Evolutionary conservation across 2,329 filamentous ascomycete species (phyloP).

Genomic region (Exophiala viscosa): DNA sequence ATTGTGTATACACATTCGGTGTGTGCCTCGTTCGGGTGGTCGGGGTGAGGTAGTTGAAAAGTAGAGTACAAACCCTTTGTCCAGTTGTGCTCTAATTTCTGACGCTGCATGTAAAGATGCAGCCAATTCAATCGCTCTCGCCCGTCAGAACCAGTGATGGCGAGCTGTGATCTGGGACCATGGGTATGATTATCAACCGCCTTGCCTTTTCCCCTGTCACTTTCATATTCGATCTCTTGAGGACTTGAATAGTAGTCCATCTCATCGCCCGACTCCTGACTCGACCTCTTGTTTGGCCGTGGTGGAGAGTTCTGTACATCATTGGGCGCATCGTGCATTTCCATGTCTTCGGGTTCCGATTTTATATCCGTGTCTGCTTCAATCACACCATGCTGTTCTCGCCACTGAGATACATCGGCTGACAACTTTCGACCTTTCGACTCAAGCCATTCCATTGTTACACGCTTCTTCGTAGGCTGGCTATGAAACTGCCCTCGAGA

Average conservation of each 20-base stretch:
- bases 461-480: slow-evolving; percentile 53
- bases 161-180: slow-evolving; percentile 33
- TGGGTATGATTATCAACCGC: slow-evolving; percentile 10
- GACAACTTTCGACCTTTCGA: slow-evolving; percentile 30
- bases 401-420: slow-evolving; percentile 37
- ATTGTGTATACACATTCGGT: slow-evolving; percentile 92
- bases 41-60: slow-evolving; percentile 86
- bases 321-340: slow-evolving; percentile 39
- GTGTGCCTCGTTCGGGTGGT: slow-evolving; percentile 76
- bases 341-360: slow-evolving; percentile 40
- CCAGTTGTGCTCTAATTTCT: slow-evolving; percentile 87
- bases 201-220: background rate
- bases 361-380: slow-evolving; percentile 41
- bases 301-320: slow-evolving; percentile 22
- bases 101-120: slow-evolving; percentile 84
- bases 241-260: slow-evolving; percentile 21
- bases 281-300: slow-evolving; percentile 25
- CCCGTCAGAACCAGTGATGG: slow-evolving; percentile 34
- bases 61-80: slow-evolving; percentile 74
- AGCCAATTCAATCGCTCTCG: slow-evolving; percentile 75
- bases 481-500: slow-evolving; percentile 41
- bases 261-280: slow-evolving; percentile 25
- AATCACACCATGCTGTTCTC: slow-evolving; percentile 46
- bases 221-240: background rate
- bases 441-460: slow-evolving; percentile 44